Percentiles rank a stretch among this genome's conserved stretches.
These are phyloP conservation scores for Termitomyces sp. DNA, from an alignment of 1,284 basidiomycete species.

Conservation along the genomic window DNA sequence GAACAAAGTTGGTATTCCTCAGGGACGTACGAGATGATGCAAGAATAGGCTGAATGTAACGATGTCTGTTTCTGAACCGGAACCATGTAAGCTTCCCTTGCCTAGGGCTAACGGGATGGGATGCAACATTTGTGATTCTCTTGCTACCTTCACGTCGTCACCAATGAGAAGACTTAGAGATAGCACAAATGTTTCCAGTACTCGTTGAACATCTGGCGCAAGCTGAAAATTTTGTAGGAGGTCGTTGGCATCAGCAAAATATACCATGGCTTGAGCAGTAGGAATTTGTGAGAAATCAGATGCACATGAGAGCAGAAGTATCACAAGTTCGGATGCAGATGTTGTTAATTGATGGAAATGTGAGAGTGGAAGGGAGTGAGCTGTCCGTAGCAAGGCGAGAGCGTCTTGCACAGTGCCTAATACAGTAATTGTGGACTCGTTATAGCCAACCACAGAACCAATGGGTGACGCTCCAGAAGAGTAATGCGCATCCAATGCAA, in stretches of 20 bases:
- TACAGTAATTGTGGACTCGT: constrained; percentile 41
- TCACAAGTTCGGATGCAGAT: constrained; percentile 58
- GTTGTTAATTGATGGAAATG: constrained; percentile 54
- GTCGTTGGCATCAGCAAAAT: constrained; percentile 49
- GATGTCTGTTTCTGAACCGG: constrained; percentile 58
- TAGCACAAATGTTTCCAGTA: constrained; percentile 54
- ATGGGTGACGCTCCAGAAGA: constrained; percentile 46
- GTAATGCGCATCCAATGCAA: constrained; percentile 58
- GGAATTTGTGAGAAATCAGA: constrained; percentile 56
- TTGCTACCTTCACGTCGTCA: constrained; percentile 61
- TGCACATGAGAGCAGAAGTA: constrained; percentile 53
- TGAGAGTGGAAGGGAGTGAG: constrained; percentile 52
- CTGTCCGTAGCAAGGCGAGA: constrained; percentile 50
- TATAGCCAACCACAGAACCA: constrained; percentile 46
- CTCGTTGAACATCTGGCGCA: constrained; percentile 43
- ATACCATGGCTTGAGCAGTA: constrained; percentile 49
- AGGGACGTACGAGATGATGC: constrained; percentile 47
- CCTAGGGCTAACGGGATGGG: constrained; percentile 50
- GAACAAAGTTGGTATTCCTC: neutral
- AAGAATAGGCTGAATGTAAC: constrained; percentile 57
- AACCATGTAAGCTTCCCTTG: constrained; percentile 50
- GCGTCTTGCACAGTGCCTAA: constrained; percentile 57
- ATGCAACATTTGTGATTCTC: constrained; percentile 66
- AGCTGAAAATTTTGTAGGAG: constrained; percentile 50
- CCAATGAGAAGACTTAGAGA: constrained; percentile 55